phyloP scores from a whole-genome alignment of 495 filamentous ascomycete genomes.

The Baudoinia panamericana region DNA sequence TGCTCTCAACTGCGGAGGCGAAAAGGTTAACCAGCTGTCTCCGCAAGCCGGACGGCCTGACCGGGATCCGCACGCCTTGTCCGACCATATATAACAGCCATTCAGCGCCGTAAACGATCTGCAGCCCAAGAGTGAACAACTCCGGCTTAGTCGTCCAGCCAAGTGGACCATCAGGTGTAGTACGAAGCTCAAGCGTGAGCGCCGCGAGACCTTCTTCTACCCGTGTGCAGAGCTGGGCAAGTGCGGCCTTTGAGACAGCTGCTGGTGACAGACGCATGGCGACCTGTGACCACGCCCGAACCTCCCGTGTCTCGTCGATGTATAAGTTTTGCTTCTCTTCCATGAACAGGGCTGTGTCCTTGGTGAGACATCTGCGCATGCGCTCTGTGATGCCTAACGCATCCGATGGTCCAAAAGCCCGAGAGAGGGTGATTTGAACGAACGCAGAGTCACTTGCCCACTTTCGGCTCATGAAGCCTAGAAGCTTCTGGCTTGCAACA shows the following conservation, averaged over 20 bases:
- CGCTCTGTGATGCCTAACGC: constrained; percentile 31
- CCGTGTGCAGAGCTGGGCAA: constrained; percentile 38
- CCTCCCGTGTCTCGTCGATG: constrained; percentile 63
- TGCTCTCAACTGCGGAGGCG: constrained; percentile 6
- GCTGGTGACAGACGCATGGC: constrained; percentile 27
- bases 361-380: constrained; percentile 39
- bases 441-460: constrained; percentile 2
- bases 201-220: constrained; percentile 40
- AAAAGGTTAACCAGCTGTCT: constrained; percentile 16
- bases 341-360: constrained; percentile 64
- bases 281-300: constrained; percentile 46
- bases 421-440: constrained; percentile 1
- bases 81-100: constrained; percentile 23
- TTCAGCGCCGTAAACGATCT: constrained; percentile 41
- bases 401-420: constrained; percentile 12
- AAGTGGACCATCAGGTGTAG: constrained; percentile 45
- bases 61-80: constrained; percentile 3
- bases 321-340: constrained; percentile 87
- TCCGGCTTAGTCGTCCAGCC: constrained; percentile 64
- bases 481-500: constrained; percentile 37
- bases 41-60: constrained; percentile 12
- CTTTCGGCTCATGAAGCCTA: constrained; percentile 32
- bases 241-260: constrained; percentile 17
- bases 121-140: constrained; percentile 52
- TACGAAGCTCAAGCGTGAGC: constrained; percentile 32